Conservation (phyloP, 371 early-diverging fungal genomes). For the Haplosporangium sp. region DNA sequence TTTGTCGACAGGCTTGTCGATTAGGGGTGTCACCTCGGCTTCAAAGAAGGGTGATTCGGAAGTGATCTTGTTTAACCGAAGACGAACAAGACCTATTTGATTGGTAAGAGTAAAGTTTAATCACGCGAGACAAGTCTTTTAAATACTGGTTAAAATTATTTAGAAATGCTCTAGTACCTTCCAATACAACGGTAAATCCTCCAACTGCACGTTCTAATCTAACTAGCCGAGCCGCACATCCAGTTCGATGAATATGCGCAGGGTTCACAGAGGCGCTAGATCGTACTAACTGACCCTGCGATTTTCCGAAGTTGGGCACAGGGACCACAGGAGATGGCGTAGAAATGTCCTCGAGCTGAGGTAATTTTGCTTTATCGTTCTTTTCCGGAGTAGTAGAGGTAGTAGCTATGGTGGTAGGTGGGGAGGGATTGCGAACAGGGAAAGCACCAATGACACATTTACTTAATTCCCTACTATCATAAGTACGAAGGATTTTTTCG, state of each 20-base stretch:
- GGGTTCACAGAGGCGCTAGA: constrained; percentile 14
- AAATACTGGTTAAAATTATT: no score
- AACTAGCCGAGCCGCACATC: constrained; percentile 53
- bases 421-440: constrained; percentile 17
- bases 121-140: no score
- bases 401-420: constrained; percentile 6
- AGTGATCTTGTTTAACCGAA: constrained; percentile 40
- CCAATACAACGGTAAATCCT: constrained; percentile 46
- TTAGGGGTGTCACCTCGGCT: constrained; percentile 42
- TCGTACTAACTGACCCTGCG: constrained; percentile 18
- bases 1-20: constrained; percentile 56
- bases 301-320: not conserved
- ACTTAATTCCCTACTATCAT: constrained; percentile 36
- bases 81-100: constrained; percentile 37
- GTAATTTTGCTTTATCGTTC: not conserved
- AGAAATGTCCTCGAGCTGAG: not conserved
- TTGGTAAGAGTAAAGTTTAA: not conserved
- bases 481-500: constrained; percentile 53
- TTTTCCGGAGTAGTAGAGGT: not conserved
- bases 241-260: constrained; percentile 34
- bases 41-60: constrained; percentile 40
- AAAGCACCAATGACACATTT: constrained; percentile 50
- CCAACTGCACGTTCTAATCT: constrained; percentile 46
- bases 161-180: constrained; percentile 22
- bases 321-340: not conserved